Conservation (phyloP, 2,329 filamentous ascomycete genomes). For the Massarina eburnea region DNA sequence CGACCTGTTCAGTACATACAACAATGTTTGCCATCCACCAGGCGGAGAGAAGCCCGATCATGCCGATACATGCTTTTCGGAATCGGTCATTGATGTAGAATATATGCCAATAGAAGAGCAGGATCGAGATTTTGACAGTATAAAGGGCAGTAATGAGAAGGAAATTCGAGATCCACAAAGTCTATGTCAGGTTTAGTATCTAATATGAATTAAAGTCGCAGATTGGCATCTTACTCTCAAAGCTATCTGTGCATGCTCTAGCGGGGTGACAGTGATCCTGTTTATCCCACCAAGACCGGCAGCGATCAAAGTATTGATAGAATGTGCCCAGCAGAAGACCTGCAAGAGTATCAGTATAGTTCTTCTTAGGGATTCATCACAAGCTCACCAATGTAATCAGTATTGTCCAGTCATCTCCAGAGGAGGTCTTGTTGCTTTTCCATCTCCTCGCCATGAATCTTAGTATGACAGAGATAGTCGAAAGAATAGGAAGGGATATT, state of each 20-base stretch:
- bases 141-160: slow-evolving; percentile 14
- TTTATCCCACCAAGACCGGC: slow-evolving; percentile 14
- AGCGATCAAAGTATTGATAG: slow-evolving; percentile 15
- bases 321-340: slow-evolving; percentile 17
- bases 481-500: slow-evolving; percentile 15
- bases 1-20: slow-evolving; percentile 3
- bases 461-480: slow-evolving; percentile 5
- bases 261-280: slow-evolving; percentile 11
- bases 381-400: slow-evolving; percentile 11
- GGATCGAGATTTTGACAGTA: slow-evolving; percentile 18
- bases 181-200: slow-evolving; percentile 2
- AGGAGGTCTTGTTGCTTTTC: not conserved
- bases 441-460: slow-evolving; percentile 9
- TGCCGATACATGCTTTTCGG: slow-evolving; percentile 5
- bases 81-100: slow-evolving; percentile 12
- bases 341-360: not conserved
- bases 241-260: slow-evolving; percentile 13
- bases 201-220: not conserved
- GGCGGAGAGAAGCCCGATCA: slow-evolving; percentile 8
- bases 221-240: slow-evolving; percentile 8
- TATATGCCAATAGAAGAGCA: slow-evolving; percentile 17
- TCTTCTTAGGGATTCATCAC: no score
- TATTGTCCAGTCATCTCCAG: slow-evolving; percentile 13
- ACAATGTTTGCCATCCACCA: slow-evolving; percentile 17
- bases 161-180: slow-evolving; percentile 15